Percentiles rank a stretch among this genome's conserved stretches.
These are phyloP conservation scores for Lasiodiplodia citricola DNA, from an alignment of 2,329 filamentous ascomycete species.

Conservation along the genomic window DNA sequence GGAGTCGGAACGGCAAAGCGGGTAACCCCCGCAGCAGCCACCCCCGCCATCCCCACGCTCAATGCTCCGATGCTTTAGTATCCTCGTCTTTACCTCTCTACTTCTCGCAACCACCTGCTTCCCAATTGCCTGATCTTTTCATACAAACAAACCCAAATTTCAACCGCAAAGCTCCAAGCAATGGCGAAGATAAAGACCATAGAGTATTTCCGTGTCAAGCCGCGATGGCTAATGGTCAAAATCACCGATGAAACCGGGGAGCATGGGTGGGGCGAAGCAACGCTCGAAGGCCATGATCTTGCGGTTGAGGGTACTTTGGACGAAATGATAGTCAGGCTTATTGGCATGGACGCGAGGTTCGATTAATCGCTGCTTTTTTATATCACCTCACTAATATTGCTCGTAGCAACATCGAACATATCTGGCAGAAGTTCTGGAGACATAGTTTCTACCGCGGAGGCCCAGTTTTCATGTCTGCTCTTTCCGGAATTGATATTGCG, in stretches of 20 bases:
- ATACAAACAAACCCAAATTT: not conserved
- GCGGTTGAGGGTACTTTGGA: conserved; percentile 76
- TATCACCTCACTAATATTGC: not conserved
- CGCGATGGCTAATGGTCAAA: conserved; percentile 79
- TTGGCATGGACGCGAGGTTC: conserved; percentile 73
- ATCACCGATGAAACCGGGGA: conserved; percentile 69
- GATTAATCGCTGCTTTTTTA: not conserved
- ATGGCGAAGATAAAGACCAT: conserved; percentile 70
- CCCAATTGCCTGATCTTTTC: not conserved
- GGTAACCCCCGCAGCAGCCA: not conserved
- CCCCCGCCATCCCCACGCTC: not conserved
- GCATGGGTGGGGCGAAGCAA: conserved; percentile 75
- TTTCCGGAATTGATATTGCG: conserved; percentile 26
- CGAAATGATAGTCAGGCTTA: conserved; percentile 66
- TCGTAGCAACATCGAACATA: conserved; percentile 74
- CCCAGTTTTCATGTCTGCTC: conserved; percentile 23
- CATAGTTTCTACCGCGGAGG: conserved; percentile 71
- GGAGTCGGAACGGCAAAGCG: not conserved
- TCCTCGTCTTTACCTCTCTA: not conserved
- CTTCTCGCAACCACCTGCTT: too few relatives aligned
- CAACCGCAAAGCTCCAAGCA: not conserved
- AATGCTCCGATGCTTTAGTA: not conserved
- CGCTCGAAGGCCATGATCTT: conserved; percentile 73
- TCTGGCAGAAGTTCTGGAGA: conserved; percentile 77
- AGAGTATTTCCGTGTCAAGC: conserved; percentile 76